phyloP scores from a whole-genome alignment of 73 alveolate genomes.

The Paramecium pentaurelia region DNA sequence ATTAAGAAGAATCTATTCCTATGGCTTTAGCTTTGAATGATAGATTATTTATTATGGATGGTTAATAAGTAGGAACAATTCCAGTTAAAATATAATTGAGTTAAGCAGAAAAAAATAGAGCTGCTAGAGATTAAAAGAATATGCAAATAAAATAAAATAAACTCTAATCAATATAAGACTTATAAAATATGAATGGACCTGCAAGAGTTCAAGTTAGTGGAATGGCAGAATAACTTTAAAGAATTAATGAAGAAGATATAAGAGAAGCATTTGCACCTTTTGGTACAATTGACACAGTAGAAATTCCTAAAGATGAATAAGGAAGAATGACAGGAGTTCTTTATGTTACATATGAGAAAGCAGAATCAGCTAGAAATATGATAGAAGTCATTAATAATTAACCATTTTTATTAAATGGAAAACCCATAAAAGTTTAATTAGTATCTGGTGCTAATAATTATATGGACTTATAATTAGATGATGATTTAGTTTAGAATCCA shows the following conservation, averaged over 20 bases:
- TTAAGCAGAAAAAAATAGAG: constrained; percentile 96
- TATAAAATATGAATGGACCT: constrained; percentile 73
- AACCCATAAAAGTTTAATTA: constrained; percentile 4
- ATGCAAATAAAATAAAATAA: constrained; percentile 78
- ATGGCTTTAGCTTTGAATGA: constrained; percentile 87
- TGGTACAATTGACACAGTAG: constrained; percentile 93
- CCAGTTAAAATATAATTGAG: constrained; percentile 85
- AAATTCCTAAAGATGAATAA: constrained; percentile 75
- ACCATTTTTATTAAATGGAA: constrained; percentile 28
- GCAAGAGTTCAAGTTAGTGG: constrained; percentile 85
- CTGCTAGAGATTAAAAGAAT: constrained; percentile 82
- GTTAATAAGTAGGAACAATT: constrained; percentile 63
- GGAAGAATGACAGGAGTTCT: constrained; percentile 50
- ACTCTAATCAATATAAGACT: constrained; percentile 55
- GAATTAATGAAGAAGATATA: constrained; percentile 78
- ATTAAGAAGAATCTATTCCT: constrained; percentile 89
- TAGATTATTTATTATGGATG: constrained; percentile 75
- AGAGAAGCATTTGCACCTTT: constrained; percentile 82
- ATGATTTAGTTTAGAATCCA: constrained; percentile 33
- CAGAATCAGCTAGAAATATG: constrained; percentile 51
- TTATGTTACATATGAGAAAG: constrained; percentile 32
- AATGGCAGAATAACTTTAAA: constrained; percentile 72
- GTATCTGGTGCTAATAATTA: constrained; percentile 26
- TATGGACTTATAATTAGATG: constrained; percentile 41
- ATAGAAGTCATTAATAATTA: not conserved